These are phyloP conservation scores for Rhizopus delemar DNA, from an alignment of 371 early-diverging fungal species.

Conservation along the genomic window DNA sequence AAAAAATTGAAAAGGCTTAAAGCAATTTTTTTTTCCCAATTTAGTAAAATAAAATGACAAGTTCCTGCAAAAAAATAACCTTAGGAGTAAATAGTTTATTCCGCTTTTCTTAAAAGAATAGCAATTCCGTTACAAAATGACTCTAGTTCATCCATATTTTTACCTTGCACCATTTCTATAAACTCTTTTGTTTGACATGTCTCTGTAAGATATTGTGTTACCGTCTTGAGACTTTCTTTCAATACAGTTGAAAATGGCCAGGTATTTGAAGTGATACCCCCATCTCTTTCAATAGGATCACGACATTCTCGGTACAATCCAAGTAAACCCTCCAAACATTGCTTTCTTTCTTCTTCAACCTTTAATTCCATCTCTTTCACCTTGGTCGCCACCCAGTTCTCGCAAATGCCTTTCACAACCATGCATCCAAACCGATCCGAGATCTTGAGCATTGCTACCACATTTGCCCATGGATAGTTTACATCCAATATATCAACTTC, in stretches of 20 bases:
- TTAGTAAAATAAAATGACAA: background rate
- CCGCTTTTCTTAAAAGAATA: slow-evolving; percentile 13
- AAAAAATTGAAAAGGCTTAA: background rate
- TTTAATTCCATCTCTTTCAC: background rate
- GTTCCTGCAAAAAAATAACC: slow-evolving; percentile 4
- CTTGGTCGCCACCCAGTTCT: slow-evolving; percentile 29
- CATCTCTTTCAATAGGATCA: slow-evolving; percentile 23
- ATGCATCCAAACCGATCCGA: slow-evolving; percentile 32
- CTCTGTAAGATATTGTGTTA: slow-evolving; percentile 12
- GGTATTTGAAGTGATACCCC: slow-evolving; percentile 24
- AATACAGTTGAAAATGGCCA: slow-evolving; percentile 35
- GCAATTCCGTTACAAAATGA: slow-evolving; percentile 33
- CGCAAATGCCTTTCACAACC: slow-evolving; percentile 21
- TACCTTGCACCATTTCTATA: slow-evolving; percentile 23
- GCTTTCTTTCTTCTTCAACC: background rate
- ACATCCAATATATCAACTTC: background rate
- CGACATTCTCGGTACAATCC: slow-evolving; percentile 30
- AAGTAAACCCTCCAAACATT: slow-evolving; percentile 24
- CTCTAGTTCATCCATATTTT: slow-evolving; percentile 23
- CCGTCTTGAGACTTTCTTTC: slow-evolving; percentile 10
- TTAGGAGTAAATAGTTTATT: background rate
- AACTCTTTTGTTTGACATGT: slow-evolving; percentile 19
- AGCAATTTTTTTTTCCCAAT: background rate
- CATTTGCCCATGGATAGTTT: slow-evolving; percentile 18
- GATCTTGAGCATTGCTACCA: slow-evolving; percentile 28